These are phyloP conservation scores for Tetraselmis chui DNA, from an alignment of 139 green algal genomes.

Conservation along the genomic window DNA sequence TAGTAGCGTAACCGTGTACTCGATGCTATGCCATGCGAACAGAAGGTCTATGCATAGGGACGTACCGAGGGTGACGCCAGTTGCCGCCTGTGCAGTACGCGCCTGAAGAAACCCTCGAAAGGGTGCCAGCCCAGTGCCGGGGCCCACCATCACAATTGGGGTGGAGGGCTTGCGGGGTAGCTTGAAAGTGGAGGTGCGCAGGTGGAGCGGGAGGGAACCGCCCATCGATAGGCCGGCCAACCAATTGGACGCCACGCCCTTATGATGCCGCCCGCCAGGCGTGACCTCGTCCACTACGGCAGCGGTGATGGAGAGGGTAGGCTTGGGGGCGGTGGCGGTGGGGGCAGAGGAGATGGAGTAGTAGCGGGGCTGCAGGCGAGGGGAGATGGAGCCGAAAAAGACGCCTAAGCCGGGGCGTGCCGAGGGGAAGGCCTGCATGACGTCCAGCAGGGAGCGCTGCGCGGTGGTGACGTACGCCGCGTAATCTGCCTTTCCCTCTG, in stretches of 20 bases:
- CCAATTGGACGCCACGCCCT: constrained; percentile 58
- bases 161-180: constrained; percentile 55
- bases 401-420: constrained; percentile 65
- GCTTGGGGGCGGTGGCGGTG: constrained; percentile 25
- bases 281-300: constrained; percentile 66
- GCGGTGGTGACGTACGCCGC: constrained; percentile 37
- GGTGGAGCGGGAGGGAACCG: constrained; percentile 55
- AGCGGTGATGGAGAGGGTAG: constrained; percentile 75
- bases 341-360: constrained; percentile 84
- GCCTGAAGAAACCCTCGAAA: constrained; percentile 97
- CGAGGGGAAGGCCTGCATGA: constrained; percentile 78
- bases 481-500: constrained; percentile 66
- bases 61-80: constrained; percentile 25
- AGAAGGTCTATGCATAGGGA: constrained; percentile 41
- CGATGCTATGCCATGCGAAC: no score
- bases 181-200: constrained; percentile 82
- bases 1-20: no score
- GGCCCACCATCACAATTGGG: constrained; percentile 93
- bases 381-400: constrained; percentile 82
- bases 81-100: constrained; percentile 32
- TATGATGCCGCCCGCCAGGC: constrained; percentile 62
- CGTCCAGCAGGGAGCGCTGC: constrained; percentile 58
- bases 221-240: constrained; percentile 27
- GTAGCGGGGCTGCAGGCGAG: constrained; percentile 75
- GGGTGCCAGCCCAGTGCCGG: constrained; percentile 90